Conservation (phyloP, 192 early-diverging fungal species). For the Obelidium mucronatum region DNA sequence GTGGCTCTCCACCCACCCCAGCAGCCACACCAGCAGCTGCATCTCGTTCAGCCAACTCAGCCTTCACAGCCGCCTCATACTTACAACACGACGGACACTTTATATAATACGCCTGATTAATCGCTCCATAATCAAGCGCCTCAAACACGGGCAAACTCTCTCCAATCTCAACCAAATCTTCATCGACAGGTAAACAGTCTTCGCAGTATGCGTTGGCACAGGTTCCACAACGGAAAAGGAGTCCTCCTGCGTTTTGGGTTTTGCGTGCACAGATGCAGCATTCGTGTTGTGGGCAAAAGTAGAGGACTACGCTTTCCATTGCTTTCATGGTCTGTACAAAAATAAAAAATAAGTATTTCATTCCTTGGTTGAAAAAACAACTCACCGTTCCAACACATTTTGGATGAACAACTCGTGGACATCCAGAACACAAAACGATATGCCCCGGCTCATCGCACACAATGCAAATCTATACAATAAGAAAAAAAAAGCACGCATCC, state of each 20-base stretch:
- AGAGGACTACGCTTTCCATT: slow-evolving; percentile 19
- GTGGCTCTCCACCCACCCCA: background rate
- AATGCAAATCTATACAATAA: slow-evolving; percentile 8
- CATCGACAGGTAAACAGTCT: slow-evolving; percentile 41
- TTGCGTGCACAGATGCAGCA: slow-evolving; percentile 42
- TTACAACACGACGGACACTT: slow-evolving; percentile 38
- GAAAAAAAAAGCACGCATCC: too few species aligned
- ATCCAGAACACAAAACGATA: slow-evolving; percentile 28
- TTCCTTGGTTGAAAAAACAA: background rate
- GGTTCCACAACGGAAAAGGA: slow-evolving; percentile 51
- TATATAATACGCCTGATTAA: slow-evolving; percentile 49
- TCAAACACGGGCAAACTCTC: slow-evolving; percentile 38
- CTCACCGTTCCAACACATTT: slow-evolving; percentile 27
- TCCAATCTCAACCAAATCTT: slow-evolving; percentile 44
- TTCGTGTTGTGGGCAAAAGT: slow-evolving; percentile 44
- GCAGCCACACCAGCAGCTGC: background rate
- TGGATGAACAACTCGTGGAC: slow-evolving; percentile 32
- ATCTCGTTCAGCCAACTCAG: background rate
- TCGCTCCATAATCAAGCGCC: slow-evolving; percentile 38
- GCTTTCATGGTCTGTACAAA: slow-evolving; percentile 6
- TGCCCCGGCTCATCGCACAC: slow-evolving; percentile 33
- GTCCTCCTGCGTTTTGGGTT: slow-evolving; percentile 47
- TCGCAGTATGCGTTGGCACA: slow-evolving; percentile 48
- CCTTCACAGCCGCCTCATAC: background rate
- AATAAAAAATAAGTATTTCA: background rate